phyloP scores from a whole-genome alignment of 208 protist genomes.

The Crithidia bombi region DNA sequence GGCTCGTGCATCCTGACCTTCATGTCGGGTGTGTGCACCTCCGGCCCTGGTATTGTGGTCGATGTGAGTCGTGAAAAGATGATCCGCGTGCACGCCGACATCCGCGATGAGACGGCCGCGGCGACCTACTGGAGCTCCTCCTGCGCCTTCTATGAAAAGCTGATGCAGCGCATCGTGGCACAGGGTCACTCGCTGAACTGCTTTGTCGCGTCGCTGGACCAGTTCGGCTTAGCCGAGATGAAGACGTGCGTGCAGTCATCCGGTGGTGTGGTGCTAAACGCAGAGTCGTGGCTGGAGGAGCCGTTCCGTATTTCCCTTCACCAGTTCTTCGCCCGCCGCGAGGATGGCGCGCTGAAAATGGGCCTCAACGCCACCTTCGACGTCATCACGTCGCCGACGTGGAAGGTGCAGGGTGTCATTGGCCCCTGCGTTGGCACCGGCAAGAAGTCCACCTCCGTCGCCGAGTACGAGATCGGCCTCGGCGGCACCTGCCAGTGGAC shows the following conservation, averaged over 20 bases:
- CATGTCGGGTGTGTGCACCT: slow-evolving; percentile 95
- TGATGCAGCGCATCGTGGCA: slow-evolving; percentile 94
- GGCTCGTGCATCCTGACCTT: slow-evolving; percentile 96
- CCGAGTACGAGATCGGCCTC: slow-evolving; percentile 94
- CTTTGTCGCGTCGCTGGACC: slow-evolving; percentile 97
- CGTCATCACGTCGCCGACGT: slow-evolving; percentile 94
- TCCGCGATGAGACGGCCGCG: slow-evolving; percentile 85
- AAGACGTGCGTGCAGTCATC: slow-evolving; percentile 92
- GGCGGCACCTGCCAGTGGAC: slow-evolving; percentile 98
- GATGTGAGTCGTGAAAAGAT: slow-evolving; percentile 92
- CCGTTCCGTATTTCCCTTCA: slow-evolving; percentile 96
- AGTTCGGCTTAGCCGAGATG: slow-evolving; percentile 98
- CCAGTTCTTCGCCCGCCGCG: slow-evolving; percentile 85
- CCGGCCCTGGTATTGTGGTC: slow-evolving; percentile 95
- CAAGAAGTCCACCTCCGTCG: slow-evolving; percentile 91
- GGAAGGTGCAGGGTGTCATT: slow-evolving; percentile 96
- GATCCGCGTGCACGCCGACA: slow-evolving; percentile 97
- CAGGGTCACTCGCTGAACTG: slow-evolving; percentile 97
- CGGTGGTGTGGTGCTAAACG: slow-evolving; percentile 95
- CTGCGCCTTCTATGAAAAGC: slow-evolving; percentile 93
- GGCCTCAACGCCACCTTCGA: slow-evolving; percentile 97
- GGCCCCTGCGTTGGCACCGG: slow-evolving; percentile 92
- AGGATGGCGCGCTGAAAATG: slow-evolving; percentile 84
- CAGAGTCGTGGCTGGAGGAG: slow-evolving; percentile 96
- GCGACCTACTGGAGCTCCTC: slow-evolving; percentile 79